Evolutionary conservation across 208 protist species (phyloP).

Genomic region (Leishmania tropica): DNA sequence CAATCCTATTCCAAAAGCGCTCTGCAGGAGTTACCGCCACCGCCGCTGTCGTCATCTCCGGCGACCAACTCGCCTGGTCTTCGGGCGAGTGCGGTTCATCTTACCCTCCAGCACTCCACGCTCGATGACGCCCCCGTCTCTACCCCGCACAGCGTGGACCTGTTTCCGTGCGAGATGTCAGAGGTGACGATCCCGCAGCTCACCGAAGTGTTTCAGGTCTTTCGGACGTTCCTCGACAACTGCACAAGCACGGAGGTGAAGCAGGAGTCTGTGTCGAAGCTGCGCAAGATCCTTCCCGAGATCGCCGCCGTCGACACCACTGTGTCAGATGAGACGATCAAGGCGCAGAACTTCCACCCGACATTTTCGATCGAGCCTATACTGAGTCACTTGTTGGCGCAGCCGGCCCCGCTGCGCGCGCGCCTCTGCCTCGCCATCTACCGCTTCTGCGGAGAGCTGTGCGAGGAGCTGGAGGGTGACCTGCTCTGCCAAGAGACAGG

Average conservation of each 20-base stretch:
- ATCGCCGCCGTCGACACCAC: slow-evolving; percentile 38
- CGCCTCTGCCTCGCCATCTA: slow-evolving; percentile 74
- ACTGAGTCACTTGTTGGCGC: slow-evolving; percentile 51
- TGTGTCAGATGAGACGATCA: slow-evolving; percentile 22
- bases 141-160: slow-evolving; percentile 10
- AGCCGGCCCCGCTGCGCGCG: slow-evolving; percentile 55
- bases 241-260: slow-evolving; percentile 30
- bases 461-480: slow-evolving; percentile 82
- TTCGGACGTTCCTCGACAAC: slow-evolving; percentile 35
- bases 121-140: slow-evolving; percentile 17
- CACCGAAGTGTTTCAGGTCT: slow-evolving; percentile 44
- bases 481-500: slow-evolving; percentile 50
- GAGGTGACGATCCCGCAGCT: slow-evolving; percentile 47
- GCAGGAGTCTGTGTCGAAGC: slow-evolving; percentile 31
- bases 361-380: slow-evolving; percentile 43
- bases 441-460: slow-evolving; percentile 63
- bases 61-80: background rate
- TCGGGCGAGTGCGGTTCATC: slow-evolving; percentile 4
- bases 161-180: slow-evolving; percentile 35
- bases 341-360: slow-evolving; percentile 34
- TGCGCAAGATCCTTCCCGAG: slow-evolving; percentile 30
- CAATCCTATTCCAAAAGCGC: background rate
- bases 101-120: slow-evolving; percentile 14
- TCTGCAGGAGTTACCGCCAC: slow-evolving; percentile 1
- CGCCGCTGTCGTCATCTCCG: slow-evolving; percentile 13